These are phyloP conservation scores for Penicillium sp. DNA, from an alignment of 2,329 filamentous ascomycete species.

Conservation along the genomic window DNA sequence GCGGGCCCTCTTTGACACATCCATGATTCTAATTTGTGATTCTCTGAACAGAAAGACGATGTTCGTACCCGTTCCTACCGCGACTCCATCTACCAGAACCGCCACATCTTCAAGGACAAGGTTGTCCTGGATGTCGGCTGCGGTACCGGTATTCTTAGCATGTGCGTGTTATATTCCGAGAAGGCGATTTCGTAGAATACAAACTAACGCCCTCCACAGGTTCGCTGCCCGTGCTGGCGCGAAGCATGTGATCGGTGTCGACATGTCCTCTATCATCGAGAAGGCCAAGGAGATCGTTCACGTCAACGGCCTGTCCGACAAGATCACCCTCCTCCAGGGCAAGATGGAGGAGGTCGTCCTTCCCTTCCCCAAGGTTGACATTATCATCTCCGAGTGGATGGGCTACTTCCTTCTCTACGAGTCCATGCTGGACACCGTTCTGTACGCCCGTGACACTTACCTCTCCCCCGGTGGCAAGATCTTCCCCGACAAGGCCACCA, in stretches of 20 bases:
- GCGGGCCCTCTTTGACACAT: background rate
- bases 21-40: background rate
- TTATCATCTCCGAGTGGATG: slow-evolving; percentile 99
- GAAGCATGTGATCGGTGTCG: slow-evolving; percentile 97
- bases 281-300: slow-evolving; percentile 96
- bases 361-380: slow-evolving; percentile 94
- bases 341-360: slow-evolving; percentile 99
- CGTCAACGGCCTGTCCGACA: slow-evolving; percentile 87
- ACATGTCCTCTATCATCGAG: slow-evolving; percentile 99
- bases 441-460: slow-evolving; percentile 94
- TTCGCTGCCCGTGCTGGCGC: slow-evolving; percentile 95
- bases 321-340: slow-evolving; percentile 96
- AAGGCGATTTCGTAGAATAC: background rate
- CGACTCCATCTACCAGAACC: slow-evolving; percentile 96
- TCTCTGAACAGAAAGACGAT: slow-evolving; percentile 80
- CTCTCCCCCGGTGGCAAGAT: slow-evolving; percentile 85
- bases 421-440: slow-evolving; percentile 97
- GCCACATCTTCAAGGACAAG: slow-evolving; percentile 89
- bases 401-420: slow-evolving; percentile 99
- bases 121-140: slow-evolving; percentile 96
- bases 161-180: slow-evolving; percentile 60
- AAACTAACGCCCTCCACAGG: slow-evolving; percentile 57
- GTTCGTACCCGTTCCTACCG: slow-evolving; percentile 96
- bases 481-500: slow-evolving; percentile 98
- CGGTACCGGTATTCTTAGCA: slow-evolving; percentile 96